Conservation (phyloP, 805 yeast species). For the Candida endomychidarum region DNA sequence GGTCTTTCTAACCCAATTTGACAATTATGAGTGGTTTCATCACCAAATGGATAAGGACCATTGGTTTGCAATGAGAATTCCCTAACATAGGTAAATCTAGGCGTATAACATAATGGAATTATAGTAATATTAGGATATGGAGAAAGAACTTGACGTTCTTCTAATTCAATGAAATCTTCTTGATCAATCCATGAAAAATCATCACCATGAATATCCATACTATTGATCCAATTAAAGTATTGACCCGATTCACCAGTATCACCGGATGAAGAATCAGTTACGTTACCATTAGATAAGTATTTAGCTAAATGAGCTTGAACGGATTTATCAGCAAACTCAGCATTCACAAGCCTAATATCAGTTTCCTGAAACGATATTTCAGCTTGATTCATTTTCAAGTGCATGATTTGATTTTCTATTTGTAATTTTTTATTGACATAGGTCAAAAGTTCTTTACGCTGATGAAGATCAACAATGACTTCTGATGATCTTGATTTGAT, state of each 20-base stretch:
- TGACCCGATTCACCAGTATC: constrained; percentile 9
- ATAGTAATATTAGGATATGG: constrained; percentile 44
- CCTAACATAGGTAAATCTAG: constrained; percentile 60
- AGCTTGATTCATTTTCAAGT: constrained; percentile 62
- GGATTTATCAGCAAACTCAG: constrained; percentile 59
- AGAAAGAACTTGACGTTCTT: constrained; percentile 43
- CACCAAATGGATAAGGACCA: constrained; percentile 59
- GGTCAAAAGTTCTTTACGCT: constrained; percentile 34
- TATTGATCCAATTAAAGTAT: constrained; percentile 24
- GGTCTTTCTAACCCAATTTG: constrained; percentile 53
- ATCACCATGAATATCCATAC: constrained; percentile 25
- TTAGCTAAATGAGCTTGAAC: constrained; percentile 21
- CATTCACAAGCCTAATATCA: constrained; percentile 66
- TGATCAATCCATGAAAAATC: constrained; percentile 65
- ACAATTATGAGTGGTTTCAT: constrained; percentile 65
- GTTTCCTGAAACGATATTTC: constrained; percentile 68
- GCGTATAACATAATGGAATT: constrained; percentile 51
- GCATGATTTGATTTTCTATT: constrained; percentile 39
- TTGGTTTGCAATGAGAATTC: constrained; percentile 46
- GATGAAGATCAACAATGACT: constrained; percentile 41
- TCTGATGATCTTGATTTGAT: constrained; percentile 34
- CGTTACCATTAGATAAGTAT: constrained; percentile 8
- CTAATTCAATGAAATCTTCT: constrained; percentile 75
- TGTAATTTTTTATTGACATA: constrained; percentile 39
- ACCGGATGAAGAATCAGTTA: constrained; percentile 14